Base-by-base conservation (phyloP, 495 filamentous ascomycete genomes). In the Cercophora scortea region DNA sequence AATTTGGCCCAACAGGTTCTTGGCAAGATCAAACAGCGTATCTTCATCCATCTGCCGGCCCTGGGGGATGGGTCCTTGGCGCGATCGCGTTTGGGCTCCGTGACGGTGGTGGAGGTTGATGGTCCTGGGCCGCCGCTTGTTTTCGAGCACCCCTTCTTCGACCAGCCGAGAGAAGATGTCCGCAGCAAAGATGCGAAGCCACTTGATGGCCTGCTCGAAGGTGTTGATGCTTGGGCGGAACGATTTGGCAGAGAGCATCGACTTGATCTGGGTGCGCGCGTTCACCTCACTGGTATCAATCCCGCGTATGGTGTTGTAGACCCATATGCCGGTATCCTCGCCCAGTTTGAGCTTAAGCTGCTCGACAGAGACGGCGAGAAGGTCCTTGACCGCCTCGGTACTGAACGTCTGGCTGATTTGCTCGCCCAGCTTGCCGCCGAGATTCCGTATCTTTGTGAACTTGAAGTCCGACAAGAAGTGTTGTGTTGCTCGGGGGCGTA, bases 241-340 rank as follows among this genome's bases (percentile, higher is more conserved):
- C 0, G 90, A 93, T 62, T 98, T 98, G 42, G 93, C 91, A 2
- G 89, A 95, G n/a, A 96, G 78, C 93, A 98, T 98, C 17, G 87
- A 91, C 62, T 97, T 96, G 65, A 96, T 95, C 60, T 90, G 87
- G 11, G 90, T 96, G 52, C 93, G 81, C 36, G 90, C 77, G 60
- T 89, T 96, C 58, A 97, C 90, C 69, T 95, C 90, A 61, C 85
- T 94, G 40, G 71, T 66, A 64, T 98, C 93, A 47, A 89, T 82
- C 0, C 93, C 93, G 0, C 94, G 83, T 42, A 96, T 84, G 16
- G 85, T 84, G 49, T 86, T 79, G 70, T 95, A 91, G 18, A 98
- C 75, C 90, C 92, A 97, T 7, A 79, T 71, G 13, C 89, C 91
- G 2, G 85, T 94, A 39, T 95, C 89, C 48, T 94, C 89, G 25